A percentile compares a stretch with the other conserved stretches of the same genome.
phyloP scores from a whole-genome alignment of 306 rosid species.

The Citrullus amarus region DNA sequence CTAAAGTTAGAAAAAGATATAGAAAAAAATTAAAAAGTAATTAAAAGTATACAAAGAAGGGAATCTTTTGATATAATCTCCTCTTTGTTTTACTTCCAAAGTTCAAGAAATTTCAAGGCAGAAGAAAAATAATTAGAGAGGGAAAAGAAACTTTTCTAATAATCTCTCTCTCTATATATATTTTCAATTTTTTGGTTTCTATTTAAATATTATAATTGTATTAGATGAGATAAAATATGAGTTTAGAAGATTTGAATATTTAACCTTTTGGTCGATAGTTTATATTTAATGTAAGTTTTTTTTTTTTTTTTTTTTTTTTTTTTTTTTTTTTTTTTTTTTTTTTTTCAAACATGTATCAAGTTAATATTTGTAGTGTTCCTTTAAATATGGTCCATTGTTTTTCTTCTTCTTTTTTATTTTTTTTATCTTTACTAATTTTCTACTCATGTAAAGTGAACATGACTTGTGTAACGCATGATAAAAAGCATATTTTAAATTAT shows the following conservation, averaged over 20 bases:
- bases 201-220: neutral
- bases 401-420: neutral
- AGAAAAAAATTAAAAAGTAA: neutral
- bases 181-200: neutral
- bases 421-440: neutral
- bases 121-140: neutral
- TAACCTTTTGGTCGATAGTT: too few relatives aligned
- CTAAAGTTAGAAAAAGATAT: neutral
- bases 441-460: neutral
- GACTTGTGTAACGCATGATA: neutral
- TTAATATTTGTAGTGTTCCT: neutral
- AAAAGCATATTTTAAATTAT: neutral
- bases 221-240: neutral
- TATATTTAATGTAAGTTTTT: too few relatives aligned
- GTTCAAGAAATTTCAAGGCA: neutral
- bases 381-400: neutral
- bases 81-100: neutral
- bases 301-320: too few relatives aligned
- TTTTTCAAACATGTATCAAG: too few relatives aligned
- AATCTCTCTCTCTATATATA: neutral
- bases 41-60: neutral
- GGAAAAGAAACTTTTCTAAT: neutral
- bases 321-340: too few relatives aligned
- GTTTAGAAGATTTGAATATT: too few relatives aligned
- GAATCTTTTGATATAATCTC: slow-evolving; percentile 1